phyloP scores from a whole-genome alignment of 805 yeast species.

The Candida sithepensis region DNA sequence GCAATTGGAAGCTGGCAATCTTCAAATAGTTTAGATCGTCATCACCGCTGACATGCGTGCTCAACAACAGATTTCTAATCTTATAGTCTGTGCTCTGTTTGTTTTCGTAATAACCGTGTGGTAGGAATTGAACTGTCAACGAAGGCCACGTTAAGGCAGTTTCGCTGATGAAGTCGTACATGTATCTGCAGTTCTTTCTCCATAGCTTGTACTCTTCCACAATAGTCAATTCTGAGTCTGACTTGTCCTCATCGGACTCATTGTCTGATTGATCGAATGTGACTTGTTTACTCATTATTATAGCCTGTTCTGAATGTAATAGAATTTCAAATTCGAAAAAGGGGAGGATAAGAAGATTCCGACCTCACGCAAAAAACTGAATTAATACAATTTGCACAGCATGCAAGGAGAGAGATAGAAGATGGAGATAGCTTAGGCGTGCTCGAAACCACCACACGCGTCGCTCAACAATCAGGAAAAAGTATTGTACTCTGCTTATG shows the following conservation, averaged over 20 bases:
- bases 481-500: too few relatives aligned
- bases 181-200: constrained; percentile 75
- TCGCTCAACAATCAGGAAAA: too few relatives aligned
- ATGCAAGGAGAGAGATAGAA: too few relatives aligned
- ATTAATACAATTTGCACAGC: too few relatives aligned
- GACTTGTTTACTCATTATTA: constrained; percentile 19
- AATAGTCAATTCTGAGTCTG: constrained; percentile 41
- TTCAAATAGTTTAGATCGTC: constrained; percentile 65
- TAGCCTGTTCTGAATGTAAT: too few relatives aligned
- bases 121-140: constrained; percentile 74
- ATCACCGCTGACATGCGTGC: constrained; percentile 68
- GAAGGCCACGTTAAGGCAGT: constrained; percentile 83
- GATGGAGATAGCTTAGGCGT: too few relatives aligned
- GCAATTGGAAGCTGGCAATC: constrained; percentile 58
- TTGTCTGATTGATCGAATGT: constrained; percentile 22
- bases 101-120: constrained; percentile 33
- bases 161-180: constrained; percentile 82
- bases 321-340: too few relatives aligned
- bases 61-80: constrained; percentile 52
- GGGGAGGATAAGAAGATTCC: too few relatives aligned
- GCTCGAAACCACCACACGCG: too few relatives aligned
- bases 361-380: too few relatives aligned
- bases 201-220: constrained; percentile 72
- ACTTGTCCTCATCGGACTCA: constrained; percentile 15
- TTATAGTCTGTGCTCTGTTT: constrained; percentile 24